Conservation (phyloP, 306 rosid genomes). For the Rosa multiflora region DNA sequence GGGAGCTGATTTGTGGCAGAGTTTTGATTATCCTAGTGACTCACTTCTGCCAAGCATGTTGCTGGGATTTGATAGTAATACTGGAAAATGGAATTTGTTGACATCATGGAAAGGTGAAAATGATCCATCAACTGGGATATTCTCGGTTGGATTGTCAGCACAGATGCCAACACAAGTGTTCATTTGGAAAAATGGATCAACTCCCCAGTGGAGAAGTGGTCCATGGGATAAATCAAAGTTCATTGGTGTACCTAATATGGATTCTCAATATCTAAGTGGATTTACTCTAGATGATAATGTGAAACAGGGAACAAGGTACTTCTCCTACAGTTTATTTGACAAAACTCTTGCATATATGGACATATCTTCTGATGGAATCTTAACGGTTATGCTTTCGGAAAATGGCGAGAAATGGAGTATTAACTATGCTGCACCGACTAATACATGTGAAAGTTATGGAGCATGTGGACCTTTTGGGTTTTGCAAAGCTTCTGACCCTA, state of each 20-base stretch:
- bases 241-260: constrained; percentile 37
- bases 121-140: constrained; percentile 44
- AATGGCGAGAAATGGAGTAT: not conserved
- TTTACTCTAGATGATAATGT: constrained; percentile 22
- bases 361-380: not conserved
- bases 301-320: constrained; percentile 28
- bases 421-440: not conserved
- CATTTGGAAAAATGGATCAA: constrained; percentile 35
- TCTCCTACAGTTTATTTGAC: constrained; percentile 12
- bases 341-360: not conserved
- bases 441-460: constrained; percentile 13
- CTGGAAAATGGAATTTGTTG: constrained; percentile 21
- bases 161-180: constrained; percentile 36
- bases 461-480: constrained; percentile 16
- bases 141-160: constrained; percentile 23
- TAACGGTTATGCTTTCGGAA: not conserved
- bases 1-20: constrained; percentile 30
- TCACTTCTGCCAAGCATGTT: constrained; percentile 32
- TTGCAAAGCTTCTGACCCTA: constrained; percentile 14
- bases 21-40: constrained; percentile 39
- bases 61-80: constrained; percentile 27
- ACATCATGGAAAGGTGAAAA: constrained; percentile 38
- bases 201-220: constrained; percentile 51
- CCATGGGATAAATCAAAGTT: constrained; percentile 53
- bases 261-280: constrained; percentile 29